phyloP scores from a whole-genome alignment of 2,329 filamentous ascomycete species.

The Phymatotrichopsis omnivora region DNA sequence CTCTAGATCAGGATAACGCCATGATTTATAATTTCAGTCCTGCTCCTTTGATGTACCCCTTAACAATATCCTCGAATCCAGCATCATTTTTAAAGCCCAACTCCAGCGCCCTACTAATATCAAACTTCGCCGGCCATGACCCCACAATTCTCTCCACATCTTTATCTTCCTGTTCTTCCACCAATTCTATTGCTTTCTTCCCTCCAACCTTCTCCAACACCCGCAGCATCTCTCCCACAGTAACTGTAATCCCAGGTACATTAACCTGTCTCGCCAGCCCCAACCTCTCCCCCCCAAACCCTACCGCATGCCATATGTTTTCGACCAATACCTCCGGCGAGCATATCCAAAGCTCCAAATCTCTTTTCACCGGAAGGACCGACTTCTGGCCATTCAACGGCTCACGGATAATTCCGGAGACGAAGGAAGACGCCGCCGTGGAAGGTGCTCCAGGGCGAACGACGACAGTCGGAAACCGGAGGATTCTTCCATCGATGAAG shows the following conservation, averaged over 20 bases:
- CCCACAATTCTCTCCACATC: constrained; percentile 48
- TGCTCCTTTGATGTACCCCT: constrained; percentile 16
- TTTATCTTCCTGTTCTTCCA: constrained; percentile 47
- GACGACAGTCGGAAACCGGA: constrained; percentile 52
- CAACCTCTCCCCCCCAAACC: constrained; percentile 34
- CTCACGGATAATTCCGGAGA: constrained; percentile 55
- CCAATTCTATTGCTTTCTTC: constrained; percentile 43
- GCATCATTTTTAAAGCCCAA: constrained; percentile 45
- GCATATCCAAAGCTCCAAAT: constrained; percentile 46
- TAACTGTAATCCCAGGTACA: constrained; percentile 48
- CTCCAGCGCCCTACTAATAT: constrained; percentile 35
- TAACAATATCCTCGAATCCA: constrained; percentile 39
- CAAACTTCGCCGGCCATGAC: constrained; percentile 50
- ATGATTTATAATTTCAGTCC: too few relatives aligned
- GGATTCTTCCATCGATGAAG: constrained; percentile 47
- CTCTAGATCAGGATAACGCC: too few relatives aligned
- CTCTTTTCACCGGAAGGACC: constrained; percentile 43
- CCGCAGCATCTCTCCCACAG: constrained; percentile 51
- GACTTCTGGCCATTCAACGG: constrained; percentile 48
- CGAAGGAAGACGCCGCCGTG: constrained; percentile 52
- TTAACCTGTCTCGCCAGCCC: constrained; percentile 44
- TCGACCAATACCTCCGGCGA: constrained; percentile 45
- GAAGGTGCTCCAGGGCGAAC: constrained; percentile 52
- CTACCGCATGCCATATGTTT: constrained; percentile 42
- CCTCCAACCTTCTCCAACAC: constrained; percentile 48